phyloP scores from a whole-genome alignment of 805 yeast genomes.

The Zygotorulaspora chibaensis region DNA sequence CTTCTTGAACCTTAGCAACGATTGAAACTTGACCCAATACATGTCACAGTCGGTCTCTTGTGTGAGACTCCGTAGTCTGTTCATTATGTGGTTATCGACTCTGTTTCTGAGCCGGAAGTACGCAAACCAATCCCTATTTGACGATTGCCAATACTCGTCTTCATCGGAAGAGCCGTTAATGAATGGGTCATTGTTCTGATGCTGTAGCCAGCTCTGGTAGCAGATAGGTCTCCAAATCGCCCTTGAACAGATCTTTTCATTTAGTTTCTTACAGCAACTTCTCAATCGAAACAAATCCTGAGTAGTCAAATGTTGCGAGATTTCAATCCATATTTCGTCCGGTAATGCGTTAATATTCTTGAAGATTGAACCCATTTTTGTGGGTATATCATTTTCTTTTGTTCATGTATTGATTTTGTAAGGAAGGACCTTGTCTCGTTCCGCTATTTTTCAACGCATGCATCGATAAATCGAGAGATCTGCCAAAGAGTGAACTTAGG shows the following conservation, averaged over 20 bases:
- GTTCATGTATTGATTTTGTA: not conserved
- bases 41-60: not conserved
- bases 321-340: slow-evolving; percentile 19
- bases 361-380: not conserved
- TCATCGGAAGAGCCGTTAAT: not conserved
- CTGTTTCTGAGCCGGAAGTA: slow-evolving; percentile 12
- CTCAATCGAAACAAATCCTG: slow-evolving; percentile 16
- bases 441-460: not conserved
- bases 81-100: slow-evolving; percentile 9
- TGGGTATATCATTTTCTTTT: not conserved
- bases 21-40: slow-evolving; percentile 5
- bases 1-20: slow-evolving; percentile 10
- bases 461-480: not conserved
- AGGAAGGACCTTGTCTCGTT: not conserved
- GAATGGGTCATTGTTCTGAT: slow-evolving; percentile 11
- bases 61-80: not conserved
- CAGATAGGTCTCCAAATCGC: slow-evolving; percentile 19
- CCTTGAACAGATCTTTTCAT: slow-evolving; percentile 7
- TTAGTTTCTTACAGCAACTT: slow-evolving; percentile 10
- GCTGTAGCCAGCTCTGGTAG: slow-evolving; percentile 15
- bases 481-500: not conserved
- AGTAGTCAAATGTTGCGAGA: slow-evolving; percentile 9
- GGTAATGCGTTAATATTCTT: slow-evolving; percentile 9
- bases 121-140: slow-evolving; percentile 10
- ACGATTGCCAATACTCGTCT: not conserved